Percentiles rank a stretch among this genome's conserved stretches.
These are phyloP conservation scores for Podaxis sp. DNA, from an alignment of 768 basidiomycete species.

Conservation along the genomic window DNA sequence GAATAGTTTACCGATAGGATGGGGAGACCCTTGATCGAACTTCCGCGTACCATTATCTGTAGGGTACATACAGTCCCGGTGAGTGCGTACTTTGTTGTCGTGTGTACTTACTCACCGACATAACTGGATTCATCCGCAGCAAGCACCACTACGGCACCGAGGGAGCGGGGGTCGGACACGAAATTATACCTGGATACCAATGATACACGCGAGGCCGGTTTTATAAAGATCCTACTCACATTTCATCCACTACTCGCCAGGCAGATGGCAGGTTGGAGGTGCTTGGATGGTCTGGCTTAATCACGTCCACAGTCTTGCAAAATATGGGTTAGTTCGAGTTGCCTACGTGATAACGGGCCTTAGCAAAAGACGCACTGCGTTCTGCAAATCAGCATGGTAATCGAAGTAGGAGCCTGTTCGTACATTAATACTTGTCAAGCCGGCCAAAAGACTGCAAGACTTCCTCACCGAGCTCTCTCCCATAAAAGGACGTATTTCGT, in stretches of 20 bases:
- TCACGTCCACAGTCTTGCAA: constrained; percentile 54
- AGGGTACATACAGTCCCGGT: neutral
- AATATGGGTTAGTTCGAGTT: neutral
- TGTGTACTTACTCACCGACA: constrained; percentile 36
- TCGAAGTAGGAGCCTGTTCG: constrained; percentile 63
- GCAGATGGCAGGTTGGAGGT: constrained; percentile 49
- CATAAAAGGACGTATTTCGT: constrained; percentile 56
- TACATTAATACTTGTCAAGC: neutral
- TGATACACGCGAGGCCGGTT: too few relatives aligned
- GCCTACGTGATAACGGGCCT: neutral
- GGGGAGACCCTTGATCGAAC: constrained; percentile 70
- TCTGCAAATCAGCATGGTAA: constrained; percentile 65
- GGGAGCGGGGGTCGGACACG: constrained; percentile 62
- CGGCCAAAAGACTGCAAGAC: neutral
- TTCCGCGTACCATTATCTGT: constrained; percentile 47
- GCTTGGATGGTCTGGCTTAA: constrained; percentile 61
- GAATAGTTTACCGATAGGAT: constrained; percentile 62
- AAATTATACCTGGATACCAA: constrained; percentile 59
- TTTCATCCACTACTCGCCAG: constrained; percentile 61
- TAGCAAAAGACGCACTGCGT: constrained; percentile 48
- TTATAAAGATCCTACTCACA: constrained; percentile 37
- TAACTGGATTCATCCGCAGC: constrained; percentile 68
- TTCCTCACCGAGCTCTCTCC: constrained; percentile 51
- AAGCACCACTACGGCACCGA: constrained; percentile 64
- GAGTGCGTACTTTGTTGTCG: neutral